Evolutionary conservation across 2,329 filamentous ascomycete genomes (phyloP), one percentile per base, ranked within the genome.

Genomic region (Fusarium humuli): DNA sequence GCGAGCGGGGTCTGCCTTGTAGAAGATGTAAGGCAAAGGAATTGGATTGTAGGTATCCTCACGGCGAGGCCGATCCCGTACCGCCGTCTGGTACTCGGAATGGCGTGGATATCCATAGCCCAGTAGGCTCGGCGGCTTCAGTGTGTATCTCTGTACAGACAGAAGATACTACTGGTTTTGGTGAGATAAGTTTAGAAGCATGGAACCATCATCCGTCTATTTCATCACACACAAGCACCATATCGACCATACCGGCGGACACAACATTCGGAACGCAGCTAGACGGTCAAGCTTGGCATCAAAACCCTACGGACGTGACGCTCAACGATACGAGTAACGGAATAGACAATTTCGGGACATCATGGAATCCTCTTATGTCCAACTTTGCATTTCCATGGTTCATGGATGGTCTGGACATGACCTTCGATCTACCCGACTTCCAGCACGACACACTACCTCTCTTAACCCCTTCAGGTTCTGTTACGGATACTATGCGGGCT

Each of bases 51-150:
- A 7, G 1, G 3, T 37, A 37, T 12, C 18, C 34, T 7, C 0
- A 0, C 6, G 0, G 32, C 11, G 32, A 3, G 3, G 9, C 34
- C 11, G 2, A 0, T 12, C 9, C 34, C 11, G 0, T 2, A 0
- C 11, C 34, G 3, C 34, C 18, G 3, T 4, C 18, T 1, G 0
- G 18, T 37, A 37, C 5, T 37, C 18, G 34, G 0, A 12, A n/a
- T 11, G 10, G 3, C 0, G 18, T 11, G 1, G 2, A 2, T n/a
- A 11, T 37, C 3, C 18, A 7, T 0, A n/a, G 34, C 1, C 34
- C 34, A 11, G 9, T n/a, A 0, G 18, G 9, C 0, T 37, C 34
- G 4, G 9, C 34, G 0, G 10, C 34, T 4, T 37, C 34, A n/a
- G 34, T n/a, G 5, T 37, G 34, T 37, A 37, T 37, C 0, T 18